Base-by-base conservation (phyloP, 352 stramenopile species). In the Phytophthora hibernalis region DNA sequence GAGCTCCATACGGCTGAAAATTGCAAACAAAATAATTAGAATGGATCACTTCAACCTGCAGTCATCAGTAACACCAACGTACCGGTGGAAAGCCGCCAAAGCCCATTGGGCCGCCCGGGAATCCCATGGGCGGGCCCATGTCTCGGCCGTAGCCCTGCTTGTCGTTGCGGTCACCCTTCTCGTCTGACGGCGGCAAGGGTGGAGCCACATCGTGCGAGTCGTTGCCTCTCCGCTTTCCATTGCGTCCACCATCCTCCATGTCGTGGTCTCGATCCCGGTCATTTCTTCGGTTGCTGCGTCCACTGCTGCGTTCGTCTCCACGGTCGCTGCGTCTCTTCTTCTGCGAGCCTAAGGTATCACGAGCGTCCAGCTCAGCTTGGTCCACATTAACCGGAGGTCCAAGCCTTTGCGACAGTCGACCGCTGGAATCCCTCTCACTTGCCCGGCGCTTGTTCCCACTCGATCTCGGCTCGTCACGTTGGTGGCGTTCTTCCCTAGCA, bases 351-450 rank as follows among this genome's bases (percentile, higher is more conserved):
- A 91, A 26, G 20, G 79, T 91, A 30, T 90, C 82, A 43, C 83
- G 80, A 0, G 83, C 85, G 51, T 94, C 85, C 11, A 94, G 53
- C 53, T 94, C 79, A 2, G 85, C 85, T 47, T 94, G 85, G 51
- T 92, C 82, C 22, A 90, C 81, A 56, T 92, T 94, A 44, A 94
- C 82, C 0, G 85, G 85, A 1, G 85, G 85, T 0, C 85, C 85
- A 6, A 94, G 79, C 51, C 89, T 48, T 30, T 85, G 68, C 1
- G 83, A 73, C 35, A 90, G 20, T 0, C 77, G 66, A n/a, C 71
- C 68, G 44, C 43, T 51, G 22, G 45, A 45, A 47, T 77, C 55
- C 10, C 68, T 50, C 11, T 74, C 52, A 44, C 54, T 66, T 45
- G 54, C 67, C 48, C 65, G 59, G 9, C 66, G 54, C 51, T 78